Conservation (phyloP, 345 rosid genomes). For the Eucalyptus sp. region DNA sequence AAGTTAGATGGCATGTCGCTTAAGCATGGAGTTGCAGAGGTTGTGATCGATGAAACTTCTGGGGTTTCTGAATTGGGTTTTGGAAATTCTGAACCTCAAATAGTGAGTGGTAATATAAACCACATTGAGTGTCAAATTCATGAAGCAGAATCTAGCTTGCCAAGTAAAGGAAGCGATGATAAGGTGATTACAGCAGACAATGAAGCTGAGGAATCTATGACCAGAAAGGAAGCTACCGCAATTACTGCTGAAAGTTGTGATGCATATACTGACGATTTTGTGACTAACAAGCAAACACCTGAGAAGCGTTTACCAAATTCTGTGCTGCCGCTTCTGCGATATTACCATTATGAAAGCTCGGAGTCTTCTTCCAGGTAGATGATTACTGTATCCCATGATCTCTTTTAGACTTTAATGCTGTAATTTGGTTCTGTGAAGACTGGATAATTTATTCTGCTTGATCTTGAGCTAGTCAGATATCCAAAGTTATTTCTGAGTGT, state of each 20-base stretch:
- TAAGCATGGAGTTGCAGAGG: slow-evolving; percentile 13
- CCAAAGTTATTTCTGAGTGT: background rate
- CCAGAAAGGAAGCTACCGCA: slow-evolving; percentile 13
- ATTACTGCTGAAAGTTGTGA: slow-evolving; percentile 20
- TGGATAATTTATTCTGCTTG: background rate
- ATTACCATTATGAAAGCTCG: slow-evolving; percentile 68
- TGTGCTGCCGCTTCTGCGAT: slow-evolving; percentile 44
- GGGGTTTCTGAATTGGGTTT: slow-evolving; percentile 16
- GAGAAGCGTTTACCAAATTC: slow-evolving; percentile 52
- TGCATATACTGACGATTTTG: slow-evolving; percentile 20
- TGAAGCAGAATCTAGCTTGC: slow-evolving; percentile 15
- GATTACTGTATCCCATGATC: background rate
- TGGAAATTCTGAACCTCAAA: slow-evolving; percentile 20
- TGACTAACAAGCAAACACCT: slow-evolving; percentile 25
- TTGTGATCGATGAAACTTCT: slow-evolving; percentile 3
- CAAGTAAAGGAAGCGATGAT: slow-evolving; percentile 7
- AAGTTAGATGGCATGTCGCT: slow-evolving; percentile 6
- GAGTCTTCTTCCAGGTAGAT: slow-evolving; percentile 70
- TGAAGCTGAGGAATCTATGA: slow-evolving; percentile 21
- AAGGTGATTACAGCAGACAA: slow-evolving; percentile 6
- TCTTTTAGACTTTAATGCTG: background rate
- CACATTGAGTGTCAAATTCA: slow-evolving; percentile 15
- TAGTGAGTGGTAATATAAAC: slow-evolving; percentile 13
- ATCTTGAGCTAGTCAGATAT: background rate
- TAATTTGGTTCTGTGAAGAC: background rate